Conservation (phyloP, 768 basidiomycete species). For the Sporobolomyces roseus region DNA sequence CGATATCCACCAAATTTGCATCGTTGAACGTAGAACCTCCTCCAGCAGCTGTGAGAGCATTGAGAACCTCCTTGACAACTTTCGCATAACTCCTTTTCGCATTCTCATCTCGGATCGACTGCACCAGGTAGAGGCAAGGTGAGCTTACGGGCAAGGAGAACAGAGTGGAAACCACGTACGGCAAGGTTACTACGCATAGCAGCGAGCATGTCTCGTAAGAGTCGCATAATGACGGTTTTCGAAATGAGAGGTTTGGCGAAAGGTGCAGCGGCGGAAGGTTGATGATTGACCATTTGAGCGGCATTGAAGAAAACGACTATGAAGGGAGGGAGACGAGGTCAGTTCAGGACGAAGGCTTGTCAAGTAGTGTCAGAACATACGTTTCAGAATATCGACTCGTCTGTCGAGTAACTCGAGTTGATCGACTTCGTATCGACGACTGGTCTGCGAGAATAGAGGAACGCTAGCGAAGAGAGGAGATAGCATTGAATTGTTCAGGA, state of each 20-base stretch:
- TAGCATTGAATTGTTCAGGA: slow-evolving; percentile 31
- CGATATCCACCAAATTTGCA: neutral
- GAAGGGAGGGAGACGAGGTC: neutral
- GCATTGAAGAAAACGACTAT: slow-evolving; percentile 37
- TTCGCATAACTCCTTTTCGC: neutral
- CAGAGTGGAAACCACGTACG: too few species aligned
- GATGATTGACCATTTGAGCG: neutral
- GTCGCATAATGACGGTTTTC: slow-evolving; percentile 12
- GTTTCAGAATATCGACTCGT: slow-evolving; percentile 25
- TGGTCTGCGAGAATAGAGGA: neutral
- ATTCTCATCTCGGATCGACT: slow-evolving; percentile 12
- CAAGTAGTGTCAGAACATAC: slow-evolving; percentile 20
- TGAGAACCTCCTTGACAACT: slow-evolving; percentile 12
- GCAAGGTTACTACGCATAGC: too few species aligned
- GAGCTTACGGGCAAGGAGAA: slow-evolving; percentile 30
- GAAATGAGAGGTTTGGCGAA: neutral
- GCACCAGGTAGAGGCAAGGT: neutral
- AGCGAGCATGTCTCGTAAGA: slow-evolving; percentile 19
- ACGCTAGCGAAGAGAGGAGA: slow-evolving; percentile 21
- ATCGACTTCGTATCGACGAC: slow-evolving; percentile 12
- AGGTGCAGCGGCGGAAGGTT: neutral
- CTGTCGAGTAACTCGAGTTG: slow-evolving; percentile 26
- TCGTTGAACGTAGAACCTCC: slow-evolving; percentile 12
- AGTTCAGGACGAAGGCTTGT: too few species aligned
- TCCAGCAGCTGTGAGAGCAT: neutral